Conservation (phyloP, 768 basidiomycete species). For the Mycena alexandri region DNA sequence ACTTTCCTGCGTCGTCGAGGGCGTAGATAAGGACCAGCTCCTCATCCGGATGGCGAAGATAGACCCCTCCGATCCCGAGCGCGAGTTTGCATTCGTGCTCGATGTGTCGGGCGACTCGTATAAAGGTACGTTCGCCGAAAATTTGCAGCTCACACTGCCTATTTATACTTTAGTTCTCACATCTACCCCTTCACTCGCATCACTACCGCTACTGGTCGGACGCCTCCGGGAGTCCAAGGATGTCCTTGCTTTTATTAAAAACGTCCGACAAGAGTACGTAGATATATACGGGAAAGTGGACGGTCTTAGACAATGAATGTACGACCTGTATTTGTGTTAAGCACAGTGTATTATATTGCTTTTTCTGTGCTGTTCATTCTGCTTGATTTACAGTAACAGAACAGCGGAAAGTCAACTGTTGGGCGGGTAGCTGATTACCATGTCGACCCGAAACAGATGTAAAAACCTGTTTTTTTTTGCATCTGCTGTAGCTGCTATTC, state of each 20-base stretch:
- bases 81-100: constrained; percentile 82
- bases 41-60: constrained; percentile 80
- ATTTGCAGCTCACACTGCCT: constrained; percentile 10
- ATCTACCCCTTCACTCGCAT: constrained; percentile 76
- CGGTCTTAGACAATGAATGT: not conserved
- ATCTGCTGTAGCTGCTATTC: too few relatives aligned
- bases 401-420: too few relatives aligned
- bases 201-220: constrained; percentile 75
- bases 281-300: constrained; percentile 43
- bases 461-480: too few relatives aligned
- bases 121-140: constrained; percentile 63
- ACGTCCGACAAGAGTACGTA: constrained; percentile 69
- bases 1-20: constrained; percentile 80
- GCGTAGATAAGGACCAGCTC: constrained; percentile 78
- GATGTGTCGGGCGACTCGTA: constrained; percentile 75
- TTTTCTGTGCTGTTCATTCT: constrained; percentile 8
- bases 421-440: too few relatives aligned
- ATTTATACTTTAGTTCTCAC: constrained; percentile 72
- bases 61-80: constrained; percentile 66
- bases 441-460: too few relatives aligned
- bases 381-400: not conserved
- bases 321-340: not conserved
- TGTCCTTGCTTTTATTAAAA: constrained; percentile 78
- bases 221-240: constrained; percentile 79
- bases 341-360: not conserved